Base-by-base conservation (phyloP, 495 filamentous ascomycete genomes). In the Aspergillus asperescens region DNA sequence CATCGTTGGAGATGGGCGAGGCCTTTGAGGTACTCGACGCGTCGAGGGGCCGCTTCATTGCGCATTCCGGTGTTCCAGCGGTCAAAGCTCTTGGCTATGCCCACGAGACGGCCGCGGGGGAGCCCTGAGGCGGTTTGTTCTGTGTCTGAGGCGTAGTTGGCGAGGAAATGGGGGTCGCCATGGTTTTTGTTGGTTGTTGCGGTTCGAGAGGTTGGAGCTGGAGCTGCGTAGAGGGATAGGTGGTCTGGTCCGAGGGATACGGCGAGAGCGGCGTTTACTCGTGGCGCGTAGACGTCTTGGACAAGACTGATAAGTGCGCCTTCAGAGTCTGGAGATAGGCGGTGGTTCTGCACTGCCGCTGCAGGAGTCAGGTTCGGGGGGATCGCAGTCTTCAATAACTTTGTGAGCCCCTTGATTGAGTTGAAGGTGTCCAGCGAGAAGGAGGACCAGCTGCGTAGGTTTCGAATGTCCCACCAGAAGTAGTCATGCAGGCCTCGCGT, bases 41-140 rank as follows among this genome's bases (percentile, higher is more conserved):
- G 81, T 54, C 87, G 82, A 65, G 85, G 77, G 39, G 89, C 86
- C 31, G 81, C 79, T 62, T 91, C 89, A 54, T 83, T 83, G 62
- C 90, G 87, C 88, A 95, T 92, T 50, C 86, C 87, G 3, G 88
- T 89, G 75, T 96, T 95, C 88, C 92, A 96, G 35, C 86, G 82
- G 62, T 95, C 86, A 65, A 89, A 95, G 62, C 81, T 84, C 71
- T 91, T 93, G 58, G 89, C 87, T 6, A 96, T 79, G 6, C 90
- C 90, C 32, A 96, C 88, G 22, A 94, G 81, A 34, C 89, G 86
- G 4, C 86, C 88, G 5, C 86, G 84, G 0, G 82, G 81, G 55
- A 85, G 81, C 39, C 86, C 87, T 25, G 80, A 77, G 61, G 84
- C 81, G 42, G 88, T 89, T 54, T 78, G 69, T 51, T 88, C 87